phyloP scores from a whole-genome alignment of 2,329 filamentous ascomycete genomes.

The Penicillium digitatum region DNA sequence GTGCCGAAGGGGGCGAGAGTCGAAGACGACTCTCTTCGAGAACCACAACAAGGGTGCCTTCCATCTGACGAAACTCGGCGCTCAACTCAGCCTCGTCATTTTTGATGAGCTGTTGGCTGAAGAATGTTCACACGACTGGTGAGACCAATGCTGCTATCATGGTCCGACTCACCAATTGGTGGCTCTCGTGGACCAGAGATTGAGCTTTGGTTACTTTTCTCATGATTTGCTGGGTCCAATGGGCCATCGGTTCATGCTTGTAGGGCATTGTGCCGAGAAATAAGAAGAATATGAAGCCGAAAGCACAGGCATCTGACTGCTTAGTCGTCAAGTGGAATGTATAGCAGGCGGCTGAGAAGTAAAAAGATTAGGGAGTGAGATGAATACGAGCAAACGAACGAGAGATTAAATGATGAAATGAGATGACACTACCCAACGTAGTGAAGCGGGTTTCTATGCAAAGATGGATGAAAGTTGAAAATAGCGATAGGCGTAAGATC shows the following conservation, averaged over 20 bases:
- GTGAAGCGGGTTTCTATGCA: background rate
- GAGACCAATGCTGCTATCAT: background rate
- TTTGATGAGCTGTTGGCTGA: background rate
- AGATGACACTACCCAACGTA: background rate
- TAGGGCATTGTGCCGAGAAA: background rate
- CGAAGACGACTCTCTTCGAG: background rate
- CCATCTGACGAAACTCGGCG: background rate
- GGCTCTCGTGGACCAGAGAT: background rate
- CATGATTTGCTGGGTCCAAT: background rate
- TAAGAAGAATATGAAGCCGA: background rate
- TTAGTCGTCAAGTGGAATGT: background rate
- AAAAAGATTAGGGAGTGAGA: background rate
- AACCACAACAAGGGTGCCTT: background rate
- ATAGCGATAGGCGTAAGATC: background rate
- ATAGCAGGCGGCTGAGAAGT: background rate
- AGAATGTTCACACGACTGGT: background rate
- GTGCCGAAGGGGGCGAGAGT: background rate
- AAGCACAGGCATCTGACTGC: background rate
- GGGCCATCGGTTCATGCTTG: background rate
- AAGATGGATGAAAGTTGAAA: background rate
- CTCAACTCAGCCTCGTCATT: background rate
- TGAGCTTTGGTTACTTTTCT: background rate
- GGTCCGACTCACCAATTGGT: background rate
- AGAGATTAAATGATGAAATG: background rate
- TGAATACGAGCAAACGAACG: background rate